Percentiles rank a stretch among this genome's conserved stretches.
Evolutionary conservation across 345 rosid species (phyloP).

Genomic region (Physaria fendleri): DNA sequence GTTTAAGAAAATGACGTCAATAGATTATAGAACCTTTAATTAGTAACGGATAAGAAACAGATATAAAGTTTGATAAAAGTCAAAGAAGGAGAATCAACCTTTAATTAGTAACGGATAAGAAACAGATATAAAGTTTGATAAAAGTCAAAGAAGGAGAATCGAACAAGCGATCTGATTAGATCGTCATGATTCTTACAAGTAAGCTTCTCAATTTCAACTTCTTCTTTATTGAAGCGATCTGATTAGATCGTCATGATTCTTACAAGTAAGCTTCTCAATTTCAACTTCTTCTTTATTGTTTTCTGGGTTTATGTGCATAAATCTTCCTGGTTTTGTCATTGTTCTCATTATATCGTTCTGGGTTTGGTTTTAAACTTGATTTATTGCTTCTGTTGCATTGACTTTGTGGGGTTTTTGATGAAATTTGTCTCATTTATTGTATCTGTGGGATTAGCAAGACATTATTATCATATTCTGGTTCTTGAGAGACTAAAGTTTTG

Average conservation of each 20-base stretch:
- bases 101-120: too few species aligned
- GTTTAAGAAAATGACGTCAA: background rate
- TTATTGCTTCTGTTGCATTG: too few species aligned
- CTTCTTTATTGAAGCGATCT: background rate
- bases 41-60: too few species aligned
- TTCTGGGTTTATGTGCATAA: background rate
- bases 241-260: conserved; percentile 16
- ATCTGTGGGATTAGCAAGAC: too few species aligned
- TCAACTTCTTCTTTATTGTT: background rate
- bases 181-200: conserved; percentile 24
- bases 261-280: conserved; percentile 14
- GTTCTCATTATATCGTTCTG: background rate
- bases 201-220: background rate
- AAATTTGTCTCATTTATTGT: background rate
- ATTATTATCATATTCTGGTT: too few species aligned
- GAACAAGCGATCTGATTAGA: background rate
- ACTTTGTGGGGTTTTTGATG: background rate
- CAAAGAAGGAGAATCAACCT: background rate
- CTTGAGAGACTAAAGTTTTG: too few species aligned
- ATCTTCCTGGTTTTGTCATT: background rate
- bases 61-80: too few species aligned
- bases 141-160: background rate
- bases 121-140: too few species aligned
- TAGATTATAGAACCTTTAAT: background rate
- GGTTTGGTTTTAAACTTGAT: background rate